Base-by-base conservation (phyloP, 352 stramenopile species). In the Globisporangium takayamanum region DNA sequence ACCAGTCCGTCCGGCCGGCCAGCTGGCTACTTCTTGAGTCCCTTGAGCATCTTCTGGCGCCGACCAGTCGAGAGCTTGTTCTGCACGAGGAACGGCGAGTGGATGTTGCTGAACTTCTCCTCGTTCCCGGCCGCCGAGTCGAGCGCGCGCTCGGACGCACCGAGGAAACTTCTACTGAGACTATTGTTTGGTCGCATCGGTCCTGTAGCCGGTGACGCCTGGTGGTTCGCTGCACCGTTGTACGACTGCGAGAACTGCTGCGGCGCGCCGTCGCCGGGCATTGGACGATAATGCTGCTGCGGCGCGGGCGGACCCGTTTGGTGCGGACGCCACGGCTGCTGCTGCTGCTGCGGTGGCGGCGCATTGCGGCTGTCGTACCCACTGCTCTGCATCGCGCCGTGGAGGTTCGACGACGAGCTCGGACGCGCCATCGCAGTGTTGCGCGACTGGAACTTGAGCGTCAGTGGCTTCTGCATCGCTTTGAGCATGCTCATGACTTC, bases 41-140 rank as follows among this genome's bases (percentile, higher is more conserved):
- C 82, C 79, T 94, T 94, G 30, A 94, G 72, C 80, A 94, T 94
- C 70, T 92, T 92, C 73, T 94, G 84, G 16, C 84, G 76, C 50
- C 82, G 82, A 36, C 83, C 81, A 6, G 82, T 90, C 41, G 84
- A 94, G 44, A 94, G 76, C 64, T 94, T 94, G 70, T 89, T 91
- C 67, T 88, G 79, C 58, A 82, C 74, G 53, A 92, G 69, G 69
- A 94, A 94, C 15, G 84, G 84, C 51, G 84, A 84, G 70, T 92
- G 84, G 55, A 94, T 92, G 63, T 72, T 90, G 74, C 77, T 89
- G 62, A 88, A 92, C 68, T 92, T 92, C 58, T 89, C 78, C 48
- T 92, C 81, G 64, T 90, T 85, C 46, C 72, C 79, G 7, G 70
- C 49, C 28, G 66, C 60, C 46, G 62, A 60, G 41, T 91, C 66